phyloP scores from a whole-genome alignment of 2,329 filamentous ascomycete species.

The Seiridium unicorne region DNA sequence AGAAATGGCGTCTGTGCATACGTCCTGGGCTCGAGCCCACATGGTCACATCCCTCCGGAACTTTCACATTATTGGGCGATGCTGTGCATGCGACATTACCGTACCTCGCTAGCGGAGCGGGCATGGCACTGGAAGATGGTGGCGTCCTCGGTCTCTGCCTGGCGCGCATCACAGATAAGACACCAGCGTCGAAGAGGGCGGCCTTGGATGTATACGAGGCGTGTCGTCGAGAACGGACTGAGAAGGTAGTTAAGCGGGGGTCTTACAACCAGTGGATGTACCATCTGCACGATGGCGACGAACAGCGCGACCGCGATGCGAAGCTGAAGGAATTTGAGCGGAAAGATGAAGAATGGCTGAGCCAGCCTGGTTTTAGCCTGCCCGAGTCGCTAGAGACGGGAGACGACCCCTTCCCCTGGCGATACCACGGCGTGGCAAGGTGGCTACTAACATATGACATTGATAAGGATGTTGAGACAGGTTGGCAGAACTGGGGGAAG shows the following conservation, averaged over 20 bases:
- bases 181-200: conserved; percentile 28
- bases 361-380: conserved; percentile 17
- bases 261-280: conserved; percentile 63
- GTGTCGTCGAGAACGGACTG: conserved; percentile 56
- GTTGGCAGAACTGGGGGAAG: conserved; percentile 22
- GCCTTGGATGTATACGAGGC: conserved; percentile 51
- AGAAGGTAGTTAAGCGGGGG: conserved; percentile 57
- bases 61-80: conserved; percentile 61
- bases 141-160: conserved; percentile 57
- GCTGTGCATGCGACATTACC: conserved; percentile 64
- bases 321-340: conserved; percentile 28
- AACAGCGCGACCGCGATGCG: conserved; percentile 52
- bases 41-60: conserved; percentile 55
- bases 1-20: conserved; percentile 44
- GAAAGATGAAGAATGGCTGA: conserved; percentile 28
- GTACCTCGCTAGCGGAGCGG: conserved; percentile 55
- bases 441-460: conserved; percentile 40
- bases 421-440: conserved; percentile 35
- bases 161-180: conserved; percentile 39
- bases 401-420: conserved; percentile 39
- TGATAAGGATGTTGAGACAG: conserved; percentile 33
- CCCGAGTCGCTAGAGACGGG: conserved; percentile 29
- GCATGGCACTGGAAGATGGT: conserved; percentile 61
- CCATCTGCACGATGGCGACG: conserved; percentile 56
- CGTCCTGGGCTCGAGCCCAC: conserved; percentile 30